Evolutionary conservation across 495 filamentous ascomycete species (phyloP).

Genomic region (Apodospora peruviana): DNA sequence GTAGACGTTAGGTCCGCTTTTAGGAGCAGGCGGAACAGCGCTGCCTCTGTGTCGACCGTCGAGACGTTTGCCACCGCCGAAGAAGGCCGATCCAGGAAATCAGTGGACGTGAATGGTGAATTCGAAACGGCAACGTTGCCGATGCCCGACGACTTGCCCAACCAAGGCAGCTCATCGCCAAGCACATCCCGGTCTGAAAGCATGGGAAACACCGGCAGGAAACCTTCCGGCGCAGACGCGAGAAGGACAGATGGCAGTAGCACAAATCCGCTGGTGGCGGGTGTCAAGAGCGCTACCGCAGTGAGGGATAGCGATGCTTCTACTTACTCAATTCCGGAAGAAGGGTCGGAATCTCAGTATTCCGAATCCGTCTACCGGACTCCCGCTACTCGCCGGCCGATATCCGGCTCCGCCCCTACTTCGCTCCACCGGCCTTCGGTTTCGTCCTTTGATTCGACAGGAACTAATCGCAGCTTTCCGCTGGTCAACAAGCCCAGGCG

Average conservation of each 20-base stretch:
- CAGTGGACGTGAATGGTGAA: constrained; percentile 10
- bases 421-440: constrained; percentile 41
- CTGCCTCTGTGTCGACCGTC: constrained; percentile 65
- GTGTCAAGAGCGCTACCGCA: constrained; percentile 5
- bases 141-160: constrained; percentile 8
- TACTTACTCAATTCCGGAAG: constrained; percentile 27
- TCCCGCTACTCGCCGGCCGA: constrained; percentile 30
- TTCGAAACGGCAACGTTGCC: constrained; percentile 10
- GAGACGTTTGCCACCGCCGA: constrained; percentile 81
- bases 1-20: not conserved
- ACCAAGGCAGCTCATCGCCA: constrained; percentile 14
- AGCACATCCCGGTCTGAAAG: constrained; percentile 18
- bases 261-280: constrained; percentile 3
- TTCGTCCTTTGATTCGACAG: constrained; percentile 43
- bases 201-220: constrained; percentile 23
- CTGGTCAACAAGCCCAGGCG: constrained; percentile 43
- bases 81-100: constrained; percentile 49
- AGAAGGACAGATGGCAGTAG: not conserved
- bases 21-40: constrained; percentile 49
- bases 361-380: constrained; percentile 14
- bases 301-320: constrained; percentile 23
- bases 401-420: constrained; percentile 23
- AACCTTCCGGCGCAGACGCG: constrained; percentile 16
- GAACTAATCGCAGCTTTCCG: constrained; percentile 48
- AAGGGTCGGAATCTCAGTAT: constrained; percentile 7